Evolutionary conservation across 129 eudicot genomes (phyloP), one percentile per base, ranked within the genome.

Genomic region (Oenanthe sinensis): DNA sequence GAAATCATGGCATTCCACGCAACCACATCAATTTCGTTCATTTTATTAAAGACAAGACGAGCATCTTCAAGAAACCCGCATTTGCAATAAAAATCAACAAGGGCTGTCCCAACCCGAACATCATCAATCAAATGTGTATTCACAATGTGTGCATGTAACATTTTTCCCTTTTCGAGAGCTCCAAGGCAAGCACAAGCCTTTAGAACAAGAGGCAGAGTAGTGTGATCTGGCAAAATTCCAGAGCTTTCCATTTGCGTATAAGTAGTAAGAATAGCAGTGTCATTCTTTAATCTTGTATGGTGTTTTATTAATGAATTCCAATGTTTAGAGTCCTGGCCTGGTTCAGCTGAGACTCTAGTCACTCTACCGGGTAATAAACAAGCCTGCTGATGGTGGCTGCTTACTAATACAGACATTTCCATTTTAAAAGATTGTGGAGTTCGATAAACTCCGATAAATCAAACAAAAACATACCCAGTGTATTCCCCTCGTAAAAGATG

Each of bases 31-130:
- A 58, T 58, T 58, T 58, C 33, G 8, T 58, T 58, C 67, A 58
- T 58, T n/a, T 58, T 28, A 58, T n/a, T 4, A 0, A 58, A 58
- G 3, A 58, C 15, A 0, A 58, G 33, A 58, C 67, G 30, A 58
- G 67, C 67, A 58, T 58, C 67, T 2, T 58, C 67, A 6, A 9
- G 67, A 58, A 22, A n/a, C 33, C 67, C 67, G n/a, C 67, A 58
- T n/a, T 58, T 58, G 67, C 67, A 58, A n/a, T 58, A 58, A 58
- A 58, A 58, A 58, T 58, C 67, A 58, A 58, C 67, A 58, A 58
- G 67, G 33, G 67, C 67, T 58, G 67, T 58, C 67, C 67, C 33
- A 58, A 58, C 33, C 67, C 33, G 67, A 58, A 58, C 67, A 58
- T 58, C 33, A n/a, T 58, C 67, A 9, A 58, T 9, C 5, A 58